A percentile compares a stretch with the other conserved stretches of the same genome.
phyloP scores from a whole-genome alignment of 768 basidiomycete species.

The Tylopilus balloui region DNA sequence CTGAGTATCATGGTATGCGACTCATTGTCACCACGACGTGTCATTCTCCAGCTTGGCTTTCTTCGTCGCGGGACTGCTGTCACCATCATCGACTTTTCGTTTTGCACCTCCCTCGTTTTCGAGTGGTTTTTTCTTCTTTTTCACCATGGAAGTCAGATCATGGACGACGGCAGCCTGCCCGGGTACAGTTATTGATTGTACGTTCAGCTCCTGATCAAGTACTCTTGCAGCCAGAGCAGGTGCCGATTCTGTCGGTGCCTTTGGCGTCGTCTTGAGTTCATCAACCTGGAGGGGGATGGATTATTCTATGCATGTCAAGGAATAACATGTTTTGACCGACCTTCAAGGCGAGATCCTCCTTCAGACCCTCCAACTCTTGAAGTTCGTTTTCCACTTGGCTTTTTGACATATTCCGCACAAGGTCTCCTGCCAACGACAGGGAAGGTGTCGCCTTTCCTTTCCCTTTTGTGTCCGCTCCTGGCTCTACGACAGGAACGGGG shows the following conservation, averaged over 20 bases:
- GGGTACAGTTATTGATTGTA: conserved; percentile 32
- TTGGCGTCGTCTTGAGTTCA: conserved; percentile 80
- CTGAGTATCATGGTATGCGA: conserved; percentile 8
- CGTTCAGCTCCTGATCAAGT: conserved; percentile 67
- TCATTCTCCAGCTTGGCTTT: conserved; percentile 56
- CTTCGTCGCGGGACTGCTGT: conserved; percentile 47
- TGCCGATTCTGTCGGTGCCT: conserved; percentile 53
- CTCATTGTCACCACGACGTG: conserved; percentile 15
- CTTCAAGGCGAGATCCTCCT: conserved; percentile 83
- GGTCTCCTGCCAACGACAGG: conserved; percentile 39
- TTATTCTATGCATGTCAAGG: neutral
- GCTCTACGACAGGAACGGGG: conserved; percentile 29
- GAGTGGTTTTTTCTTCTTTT: conserved; percentile 68
- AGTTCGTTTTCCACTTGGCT: conserved; percentile 74
- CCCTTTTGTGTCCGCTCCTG: conserved; percentile 48
- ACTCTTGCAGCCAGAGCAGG: conserved; percentile 68
- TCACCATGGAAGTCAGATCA: conserved; percentile 80
- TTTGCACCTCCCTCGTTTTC: conserved; percentile 45
- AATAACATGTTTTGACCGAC: conserved; percentile 31
- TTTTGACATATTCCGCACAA: conserved; percentile 62
- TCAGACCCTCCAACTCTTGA: conserved; percentile 71
- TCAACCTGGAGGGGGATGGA: conserved; percentile 60
- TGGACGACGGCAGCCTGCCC: conserved; percentile 51
- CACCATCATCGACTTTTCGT: conserved; percentile 67
- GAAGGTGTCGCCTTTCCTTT: conserved; percentile 68